phyloP scores from a whole-genome alignment of 2,329 filamentous ascomycete genomes.

The Geosmithia putterillii region DNA sequence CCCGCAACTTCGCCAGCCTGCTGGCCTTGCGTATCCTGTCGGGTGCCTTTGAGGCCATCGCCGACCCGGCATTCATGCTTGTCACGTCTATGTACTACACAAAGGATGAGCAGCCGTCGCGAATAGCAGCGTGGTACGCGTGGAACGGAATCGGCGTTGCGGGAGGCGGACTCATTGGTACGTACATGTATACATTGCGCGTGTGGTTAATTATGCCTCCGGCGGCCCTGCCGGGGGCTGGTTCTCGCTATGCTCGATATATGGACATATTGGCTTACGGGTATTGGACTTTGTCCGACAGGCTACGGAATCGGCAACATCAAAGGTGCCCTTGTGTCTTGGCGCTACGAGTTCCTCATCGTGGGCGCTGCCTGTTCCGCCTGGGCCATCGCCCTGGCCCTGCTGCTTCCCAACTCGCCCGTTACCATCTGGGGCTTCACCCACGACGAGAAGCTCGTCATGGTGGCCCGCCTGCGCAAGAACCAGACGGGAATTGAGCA shows the following conservation, averaged over 20 bases:
- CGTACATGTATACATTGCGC: too few relatives aligned
- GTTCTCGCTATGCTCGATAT: too few relatives aligned
- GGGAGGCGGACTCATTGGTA: conserved; percentile 35
- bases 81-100: conserved; percentile 57
- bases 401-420: conserved; percentile 45
- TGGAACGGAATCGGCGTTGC: conserved; percentile 48
- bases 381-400: conserved; percentile 46
- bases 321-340: conserved; percentile 38
- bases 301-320: conserved; percentile 48
- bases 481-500: conserved; percentile 51
- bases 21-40: conserved; percentile 44
- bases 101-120: conserved; percentile 45
- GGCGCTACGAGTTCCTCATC: conserved; percentile 60
- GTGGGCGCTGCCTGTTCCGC: conserved; percentile 42
- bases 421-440: conserved; percentile 39
- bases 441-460: conserved; percentile 37
- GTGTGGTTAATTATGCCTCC: too few relatives aligned
- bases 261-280: too few relatives aligned
- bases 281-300: conserved; percentile 9
- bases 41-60: conserved; percentile 49
- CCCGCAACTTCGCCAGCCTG: conserved; percentile 42
- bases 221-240: too few relatives aligned
- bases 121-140: conserved; percentile 47
- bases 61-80: conserved; percentile 41
- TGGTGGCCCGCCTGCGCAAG: conserved; percentile 38